These are phyloP conservation scores for Fraxinus velutina DNA, from an alignment of 305 asterid genomes.

Conservation along the genomic window DNA sequence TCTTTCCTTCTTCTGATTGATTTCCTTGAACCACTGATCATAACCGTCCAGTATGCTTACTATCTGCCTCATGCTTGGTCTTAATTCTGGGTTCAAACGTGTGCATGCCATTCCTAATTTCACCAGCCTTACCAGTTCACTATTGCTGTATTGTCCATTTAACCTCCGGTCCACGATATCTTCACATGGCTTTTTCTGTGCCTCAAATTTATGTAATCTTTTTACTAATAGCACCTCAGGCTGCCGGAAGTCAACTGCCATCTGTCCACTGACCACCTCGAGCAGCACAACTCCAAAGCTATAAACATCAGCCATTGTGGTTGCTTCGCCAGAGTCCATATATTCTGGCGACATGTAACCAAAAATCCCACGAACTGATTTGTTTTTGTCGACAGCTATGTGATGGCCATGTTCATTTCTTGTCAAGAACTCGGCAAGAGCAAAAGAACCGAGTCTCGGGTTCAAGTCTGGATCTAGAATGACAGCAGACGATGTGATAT, in stretches of 20 bases:
- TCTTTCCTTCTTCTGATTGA: conserved; percentile 40
- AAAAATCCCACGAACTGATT: conserved; percentile 70
- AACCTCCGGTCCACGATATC: conserved; percentile 67
- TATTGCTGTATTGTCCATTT: conserved; percentile 50
- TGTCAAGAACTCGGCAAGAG: conserved; percentile 79
- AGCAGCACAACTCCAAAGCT: conserved; percentile 88
- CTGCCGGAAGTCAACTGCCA: conserved; percentile 75
- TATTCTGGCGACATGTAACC: conserved; percentile 90
- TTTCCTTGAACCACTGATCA: conserved; percentile 59
- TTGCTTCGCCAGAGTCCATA: conserved; percentile 73
- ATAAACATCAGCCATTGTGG: conserved; percentile 81
- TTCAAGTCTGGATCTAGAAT: conserved; percentile 66
- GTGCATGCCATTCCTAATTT: conserved; percentile 78
- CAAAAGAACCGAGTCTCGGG: conserved; percentile 86
- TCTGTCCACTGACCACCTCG: conserved; percentile 71
- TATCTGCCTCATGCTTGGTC: conserved; percentile 87
- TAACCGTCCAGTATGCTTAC: conserved; percentile 81
- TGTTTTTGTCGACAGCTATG: conserved; percentile 49
- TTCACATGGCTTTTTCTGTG: conserved; percentile 37
- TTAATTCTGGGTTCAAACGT: conserved; percentile 48
- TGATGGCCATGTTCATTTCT: conserved; percentile 73
- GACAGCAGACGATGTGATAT: conserved; percentile 83
- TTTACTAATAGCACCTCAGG: conserved; percentile 60
- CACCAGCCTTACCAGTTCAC: conserved; percentile 61
- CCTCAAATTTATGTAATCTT: conserved; percentile 52